phyloP scores from a whole-genome alignment of 1,139 yeast species.

The Eremothecium sinecaudum region DNA sequence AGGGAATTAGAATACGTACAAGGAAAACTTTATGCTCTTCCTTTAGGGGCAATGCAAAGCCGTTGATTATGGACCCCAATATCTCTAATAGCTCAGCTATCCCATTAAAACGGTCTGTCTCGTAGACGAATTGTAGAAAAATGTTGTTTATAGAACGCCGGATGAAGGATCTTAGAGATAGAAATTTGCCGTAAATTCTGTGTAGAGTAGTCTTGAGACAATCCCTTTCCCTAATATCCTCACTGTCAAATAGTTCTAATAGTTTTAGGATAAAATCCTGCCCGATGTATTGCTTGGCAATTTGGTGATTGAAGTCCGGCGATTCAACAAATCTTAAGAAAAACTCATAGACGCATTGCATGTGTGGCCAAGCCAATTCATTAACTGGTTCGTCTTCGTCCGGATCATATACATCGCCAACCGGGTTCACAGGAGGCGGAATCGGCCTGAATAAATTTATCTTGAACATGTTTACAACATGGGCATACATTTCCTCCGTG shows the following conservation, averaged over 20 bases:
- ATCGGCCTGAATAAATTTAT: conserved; percentile 86
- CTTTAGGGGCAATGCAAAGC: conserved; percentile 92
- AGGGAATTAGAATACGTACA: conserved; percentile 79
- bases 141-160: conserved; percentile 88
- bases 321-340: conserved; percentile 87
- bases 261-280: conserved; percentile 75
- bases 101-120: conserved; percentile 93
- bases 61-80: conserved; percentile 91
- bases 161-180: conserved; percentile 82
- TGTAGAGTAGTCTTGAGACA: conserved; percentile 90
- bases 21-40: conserved; percentile 93
- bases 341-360: conserved; percentile 93
- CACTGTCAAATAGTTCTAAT: conserved; percentile 86
- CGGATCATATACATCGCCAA: conserved; percentile 93
- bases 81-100: conserved; percentile 91
- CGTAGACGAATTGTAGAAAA: conserved; percentile 86
- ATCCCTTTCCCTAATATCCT: conserved; percentile 94
- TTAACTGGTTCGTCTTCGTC: conserved; percentile 98
- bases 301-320: conserved; percentile 87
- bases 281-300: conserved; percentile 89
- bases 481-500: conserved; percentile 84
- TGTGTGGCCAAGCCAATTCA: conserved; percentile 98
- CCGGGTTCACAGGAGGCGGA: conserved; percentile 96
- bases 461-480: conserved; percentile 84
- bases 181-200: conserved; percentile 89